Conservation (phyloP, 805 yeast species). For the Tetrapisispora iriomotensis region DNA sequence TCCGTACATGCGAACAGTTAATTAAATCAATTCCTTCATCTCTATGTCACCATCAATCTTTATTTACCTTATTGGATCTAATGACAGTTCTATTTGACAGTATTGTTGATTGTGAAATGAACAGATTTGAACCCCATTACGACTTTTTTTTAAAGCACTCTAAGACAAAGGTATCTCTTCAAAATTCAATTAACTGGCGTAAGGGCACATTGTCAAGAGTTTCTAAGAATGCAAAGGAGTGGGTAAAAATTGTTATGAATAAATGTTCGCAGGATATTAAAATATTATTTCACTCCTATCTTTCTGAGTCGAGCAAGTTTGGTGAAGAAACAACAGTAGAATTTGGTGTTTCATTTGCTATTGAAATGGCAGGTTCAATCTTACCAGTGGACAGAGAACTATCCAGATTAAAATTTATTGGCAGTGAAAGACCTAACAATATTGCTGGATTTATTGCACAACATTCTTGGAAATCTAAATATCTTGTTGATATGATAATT, state of each 20-base stretch:
- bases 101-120: conserved; percentile 71
- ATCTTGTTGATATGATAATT: conserved; percentile 26
- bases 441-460: conserved; percentile 69
- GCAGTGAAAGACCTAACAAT: conserved; percentile 39
- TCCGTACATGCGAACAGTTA: conserved; percentile 62
- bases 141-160: conserved; percentile 42
- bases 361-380: conserved; percentile 74
- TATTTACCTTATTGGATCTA: conserved; percentile 74
- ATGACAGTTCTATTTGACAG: conserved; percentile 69
- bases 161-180: conserved; percentile 28
- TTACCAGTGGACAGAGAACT: conserved; percentile 59
- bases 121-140: conserved; percentile 78
- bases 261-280: conserved; percentile 66
- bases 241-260: conserved; percentile 54
- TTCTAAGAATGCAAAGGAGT: conserved; percentile 46
- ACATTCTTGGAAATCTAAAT: conserved; percentile 57
- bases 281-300: conserved; percentile 67
- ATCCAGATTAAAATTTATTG: conserved; percentile 34
- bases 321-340: conserved; percentile 40
- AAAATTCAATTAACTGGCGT: conserved; percentile 77
- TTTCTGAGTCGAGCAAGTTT: conserved; percentile 38
- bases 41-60: conserved; percentile 60
- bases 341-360: conserved; percentile 82
- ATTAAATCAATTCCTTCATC: conserved; percentile 63
- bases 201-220: conserved; percentile 52